phyloP scores from a whole-genome alignment of 768 basidiomycete species.

The Naganishia onofrii region DNA sequence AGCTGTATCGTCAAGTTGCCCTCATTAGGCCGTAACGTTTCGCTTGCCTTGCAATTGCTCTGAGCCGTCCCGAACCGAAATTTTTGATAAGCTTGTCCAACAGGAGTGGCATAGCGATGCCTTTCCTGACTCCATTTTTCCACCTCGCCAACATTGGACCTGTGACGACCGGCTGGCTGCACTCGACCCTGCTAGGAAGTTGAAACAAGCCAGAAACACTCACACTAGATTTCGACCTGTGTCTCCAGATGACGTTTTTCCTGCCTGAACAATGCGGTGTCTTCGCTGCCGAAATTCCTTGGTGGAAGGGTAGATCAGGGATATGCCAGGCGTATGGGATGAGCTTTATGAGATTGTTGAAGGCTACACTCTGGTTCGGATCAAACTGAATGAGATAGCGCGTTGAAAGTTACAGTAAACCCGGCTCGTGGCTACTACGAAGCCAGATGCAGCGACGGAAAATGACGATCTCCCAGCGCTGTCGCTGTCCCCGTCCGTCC shows the following conservation, averaged over 20 bases:
- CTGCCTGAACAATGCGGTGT: constrained; percentile 2
- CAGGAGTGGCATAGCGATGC: neutral
- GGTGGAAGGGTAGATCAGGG: neutral
- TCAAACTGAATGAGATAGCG: neutral
- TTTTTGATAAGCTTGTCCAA: neutral
- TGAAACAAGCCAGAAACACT: neutral
- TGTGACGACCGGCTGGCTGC: neutral
- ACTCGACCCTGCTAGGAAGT: neutral
- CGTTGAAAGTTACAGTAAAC: neutral
- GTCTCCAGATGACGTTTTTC: constrained; percentile 23
- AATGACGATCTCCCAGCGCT: constrained; percentile 20
- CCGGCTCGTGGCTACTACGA: neutral
- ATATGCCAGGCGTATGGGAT: neutral
- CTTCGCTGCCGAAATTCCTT: neutral
- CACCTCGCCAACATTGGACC: neutral
- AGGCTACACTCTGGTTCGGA: neutral
- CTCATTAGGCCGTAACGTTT: too few relatives aligned
- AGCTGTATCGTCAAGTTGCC: too few relatives aligned
- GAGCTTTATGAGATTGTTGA: neutral
- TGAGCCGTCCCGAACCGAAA: neutral
- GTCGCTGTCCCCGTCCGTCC: neutral
- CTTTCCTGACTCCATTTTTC: neutral
- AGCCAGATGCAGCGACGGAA: neutral
- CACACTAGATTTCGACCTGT: neutral
- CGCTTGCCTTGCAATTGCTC: neutral